These are phyloP conservation scores for Nevesoporus exiguus DNA, from an alignment of 768 basidiomycete species.

Conservation along the genomic window DNA sequence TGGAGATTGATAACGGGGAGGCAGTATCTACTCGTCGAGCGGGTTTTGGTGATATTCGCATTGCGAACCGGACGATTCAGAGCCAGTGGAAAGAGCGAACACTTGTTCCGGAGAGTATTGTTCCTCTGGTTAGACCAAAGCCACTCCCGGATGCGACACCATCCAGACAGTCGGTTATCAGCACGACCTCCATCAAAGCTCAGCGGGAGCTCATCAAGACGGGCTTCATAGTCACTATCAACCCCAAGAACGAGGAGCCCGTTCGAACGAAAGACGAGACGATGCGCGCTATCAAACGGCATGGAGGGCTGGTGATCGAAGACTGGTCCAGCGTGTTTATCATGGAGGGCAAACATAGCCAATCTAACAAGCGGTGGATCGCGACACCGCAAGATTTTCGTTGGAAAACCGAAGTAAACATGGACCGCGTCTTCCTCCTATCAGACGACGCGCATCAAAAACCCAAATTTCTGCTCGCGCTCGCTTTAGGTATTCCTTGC, in stretches of 20 bases:
- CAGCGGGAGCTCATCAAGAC: slow-evolving; percentile 44
- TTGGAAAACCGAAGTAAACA: slow-evolving; percentile 37
- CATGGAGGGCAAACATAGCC: slow-evolving; percentile 50
- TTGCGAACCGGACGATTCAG: slow-evolving; percentile 49
- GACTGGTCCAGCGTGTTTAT: slow-evolving; percentile 57
- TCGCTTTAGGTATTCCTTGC: slow-evolving; percentile 86
- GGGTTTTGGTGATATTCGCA: slow-evolving; percentile 39
- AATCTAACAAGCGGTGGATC: slow-evolving; percentile 50
- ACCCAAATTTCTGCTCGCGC: slow-evolving; percentile 75
- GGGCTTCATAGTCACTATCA: slow-evolving; percentile 59
- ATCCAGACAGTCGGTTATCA: slow-evolving; percentile 43
- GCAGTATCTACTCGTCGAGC: slow-evolving; percentile 28
- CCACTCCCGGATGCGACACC: slow-evolving; percentile 41
- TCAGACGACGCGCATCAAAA: slow-evolving; percentile 66
- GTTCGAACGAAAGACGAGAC: slow-evolving; percentile 43
- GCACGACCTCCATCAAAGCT: slow-evolving; percentile 33
- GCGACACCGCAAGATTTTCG: slow-evolving; percentile 46
- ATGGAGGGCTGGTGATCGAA: slow-evolving; percentile 58
- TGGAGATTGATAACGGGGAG: slow-evolving; percentile 40
- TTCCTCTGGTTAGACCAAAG: slow-evolving; percentile 40
- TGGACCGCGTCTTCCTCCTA: slow-evolving; percentile 57
- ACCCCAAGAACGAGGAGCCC: slow-evolving; percentile 33
- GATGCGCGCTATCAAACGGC: slow-evolving; percentile 40
- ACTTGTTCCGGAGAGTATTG: slow-evolving; percentile 41
- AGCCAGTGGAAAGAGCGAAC: slow-evolving; percentile 53